Conservation (phyloP, 257 asterid genomes). For the Nicotiana benthamiana region DNA sequence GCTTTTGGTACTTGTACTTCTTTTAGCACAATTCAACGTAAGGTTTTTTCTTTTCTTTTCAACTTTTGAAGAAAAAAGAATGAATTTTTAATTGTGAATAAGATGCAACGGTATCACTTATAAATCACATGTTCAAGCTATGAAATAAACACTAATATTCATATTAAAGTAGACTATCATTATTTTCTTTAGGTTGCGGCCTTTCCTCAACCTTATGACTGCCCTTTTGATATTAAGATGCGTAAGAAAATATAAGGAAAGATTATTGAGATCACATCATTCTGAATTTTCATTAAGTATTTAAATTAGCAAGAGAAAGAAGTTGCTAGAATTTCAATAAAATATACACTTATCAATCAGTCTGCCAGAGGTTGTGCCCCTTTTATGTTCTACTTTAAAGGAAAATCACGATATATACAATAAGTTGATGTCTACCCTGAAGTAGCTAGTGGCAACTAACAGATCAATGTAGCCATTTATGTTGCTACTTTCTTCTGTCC, state of each 20-base stretch:
- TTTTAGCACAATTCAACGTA: too few species aligned
- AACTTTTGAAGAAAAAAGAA: too few species aligned
- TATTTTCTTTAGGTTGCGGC: fast-evolving
- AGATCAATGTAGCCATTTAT: background rate
- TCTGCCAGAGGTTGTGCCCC: background rate
- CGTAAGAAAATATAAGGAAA: too few species aligned
- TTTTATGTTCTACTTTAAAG: background rate
- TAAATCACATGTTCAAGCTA: fast-evolving
- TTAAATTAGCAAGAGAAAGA: background rate
- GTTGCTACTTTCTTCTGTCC: background rate
- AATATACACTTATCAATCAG: background rate
- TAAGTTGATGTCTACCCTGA: background rate
- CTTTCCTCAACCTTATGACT: too few species aligned
- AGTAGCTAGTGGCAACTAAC: background rate
- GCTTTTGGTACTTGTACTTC: too few species aligned
- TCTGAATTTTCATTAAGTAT: too few species aligned
- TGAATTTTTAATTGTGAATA: too few species aligned
- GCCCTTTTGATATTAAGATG: too few species aligned
- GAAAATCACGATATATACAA: background rate
- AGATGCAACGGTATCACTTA: too few species aligned
- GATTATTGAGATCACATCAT: too few species aligned
- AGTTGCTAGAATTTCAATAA: background rate
- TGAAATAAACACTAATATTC: fast-evolving
- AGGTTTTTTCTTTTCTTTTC: too few species aligned
- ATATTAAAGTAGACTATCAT: fast-evolving